Evolutionary conservation across 2,329 filamentous ascomycete species (phyloP).

Genomic region (Aspergillus quadricinctus): DNA sequence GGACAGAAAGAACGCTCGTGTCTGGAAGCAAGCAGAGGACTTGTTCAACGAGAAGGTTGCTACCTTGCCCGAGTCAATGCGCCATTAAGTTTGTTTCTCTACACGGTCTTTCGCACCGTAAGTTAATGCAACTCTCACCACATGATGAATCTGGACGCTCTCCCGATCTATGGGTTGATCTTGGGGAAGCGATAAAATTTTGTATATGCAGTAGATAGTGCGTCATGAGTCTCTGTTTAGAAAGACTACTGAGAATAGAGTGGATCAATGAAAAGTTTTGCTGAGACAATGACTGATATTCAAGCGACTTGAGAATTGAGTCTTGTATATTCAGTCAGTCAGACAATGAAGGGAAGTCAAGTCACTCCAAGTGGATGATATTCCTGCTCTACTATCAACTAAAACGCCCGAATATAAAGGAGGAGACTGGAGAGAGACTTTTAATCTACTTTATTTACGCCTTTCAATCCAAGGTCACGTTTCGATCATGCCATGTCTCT

Average conservation of each 20-base stretch:
- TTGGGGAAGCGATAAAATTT: neutral
- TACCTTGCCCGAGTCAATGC: constrained; percentile 52
- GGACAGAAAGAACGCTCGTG: constrained; percentile 62
- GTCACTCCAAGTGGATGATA: neutral
- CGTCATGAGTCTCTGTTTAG: neutral
- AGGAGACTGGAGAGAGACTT: neutral
- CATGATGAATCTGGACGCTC: neutral
- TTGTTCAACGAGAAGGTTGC: constrained; percentile 79
- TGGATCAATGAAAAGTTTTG: neutral
- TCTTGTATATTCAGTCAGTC: neutral
- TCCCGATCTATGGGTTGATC: neutral
- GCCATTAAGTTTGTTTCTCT: constrained; percentile 7
- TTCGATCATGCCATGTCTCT: neutral
- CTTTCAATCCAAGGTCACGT: neutral
- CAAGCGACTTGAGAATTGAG: neutral
- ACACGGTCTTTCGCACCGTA: neutral
- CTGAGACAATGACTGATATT: neutral
- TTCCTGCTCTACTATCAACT: neutral
- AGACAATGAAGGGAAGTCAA: neutral
- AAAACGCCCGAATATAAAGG: neutral
- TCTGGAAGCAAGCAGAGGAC: constrained; percentile 84
- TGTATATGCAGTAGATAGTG: neutral
- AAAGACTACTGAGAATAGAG: neutral
- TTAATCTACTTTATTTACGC: neutral
- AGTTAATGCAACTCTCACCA: too few species aligned